Evolutionary conservation across 2,329 filamentous ascomycete genomes (phyloP).

Genomic region (Colletotrichum liaoningense): DNA sequence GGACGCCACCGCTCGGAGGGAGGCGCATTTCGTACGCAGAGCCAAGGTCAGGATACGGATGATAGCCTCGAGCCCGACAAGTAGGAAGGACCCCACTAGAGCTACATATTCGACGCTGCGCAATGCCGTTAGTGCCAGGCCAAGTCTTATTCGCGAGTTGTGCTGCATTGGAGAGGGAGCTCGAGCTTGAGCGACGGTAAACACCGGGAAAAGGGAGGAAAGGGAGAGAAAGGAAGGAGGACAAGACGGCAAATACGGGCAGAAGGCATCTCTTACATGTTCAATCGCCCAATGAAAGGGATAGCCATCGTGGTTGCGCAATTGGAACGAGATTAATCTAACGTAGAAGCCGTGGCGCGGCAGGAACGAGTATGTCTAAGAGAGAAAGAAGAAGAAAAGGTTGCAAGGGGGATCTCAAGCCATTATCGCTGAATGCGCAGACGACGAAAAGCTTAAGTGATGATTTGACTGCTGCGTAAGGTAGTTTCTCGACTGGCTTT

Average conservation of each 20-base stretch:
- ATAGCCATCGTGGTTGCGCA: constrained; percentile 56
- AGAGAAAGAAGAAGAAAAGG: constrained; percentile 9
- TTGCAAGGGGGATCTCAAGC: constrained; percentile 24
- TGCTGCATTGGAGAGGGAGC: constrained; percentile 30
- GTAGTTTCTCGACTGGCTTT: not conserved
- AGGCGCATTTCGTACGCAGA: constrained; percentile 71
- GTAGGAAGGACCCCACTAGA: constrained; percentile 82
- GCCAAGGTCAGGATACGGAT: constrained; percentile 89
- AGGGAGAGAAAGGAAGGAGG: not conserved
- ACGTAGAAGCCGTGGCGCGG: constrained; percentile 13
- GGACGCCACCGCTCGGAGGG: not conserved
- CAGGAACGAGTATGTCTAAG: constrained; percentile 32
- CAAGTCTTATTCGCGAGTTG: not conserved
- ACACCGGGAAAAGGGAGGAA: constrained; percentile 3
- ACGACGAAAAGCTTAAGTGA: constrained; percentile 27
- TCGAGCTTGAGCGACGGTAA: not conserved
- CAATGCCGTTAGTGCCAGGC: constrained; percentile 27
- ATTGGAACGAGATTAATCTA: constrained; percentile 35
- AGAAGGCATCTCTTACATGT: constrained; percentile 54
- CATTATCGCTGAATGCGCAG: constrained; percentile 16
- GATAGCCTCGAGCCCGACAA: constrained; percentile 84
- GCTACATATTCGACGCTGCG: constrained; percentile 86
- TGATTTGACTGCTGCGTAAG: not conserved
- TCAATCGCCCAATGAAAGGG: constrained; percentile 64
- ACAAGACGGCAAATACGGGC: not conserved